Conservation (phyloP, 2,329 filamentous ascomycete species). For the Setomelanomma holmii region DNA sequence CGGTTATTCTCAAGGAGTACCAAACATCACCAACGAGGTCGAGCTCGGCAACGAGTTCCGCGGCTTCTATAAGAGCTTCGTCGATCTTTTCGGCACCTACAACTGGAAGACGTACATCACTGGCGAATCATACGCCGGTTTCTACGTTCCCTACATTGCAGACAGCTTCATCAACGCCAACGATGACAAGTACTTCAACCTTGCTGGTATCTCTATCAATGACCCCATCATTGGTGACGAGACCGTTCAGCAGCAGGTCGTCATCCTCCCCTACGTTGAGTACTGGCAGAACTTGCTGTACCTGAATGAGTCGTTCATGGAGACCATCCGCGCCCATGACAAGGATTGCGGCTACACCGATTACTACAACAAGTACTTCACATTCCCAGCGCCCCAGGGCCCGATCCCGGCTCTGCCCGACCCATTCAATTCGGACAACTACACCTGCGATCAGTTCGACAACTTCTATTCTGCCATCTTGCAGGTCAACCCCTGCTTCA, state of each 20-base stretch:
- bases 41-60: conserved; percentile 57
- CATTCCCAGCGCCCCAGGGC: conserved; percentile 48
- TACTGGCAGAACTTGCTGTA: conserved; percentile 52
- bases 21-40: conserved; percentile 57
- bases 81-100: conserved; percentile 61
- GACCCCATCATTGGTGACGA: conserved; percentile 55
- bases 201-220: conserved; percentile 60
- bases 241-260: conserved; percentile 47
- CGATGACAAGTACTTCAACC: conserved; percentile 58
- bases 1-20: conserved; percentile 52
- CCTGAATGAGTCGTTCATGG: conserved; percentile 53
- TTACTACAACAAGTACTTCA: conserved; percentile 43
- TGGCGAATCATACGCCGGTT: conserved; percentile 64
- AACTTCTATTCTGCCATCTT: conserved; percentile 49
- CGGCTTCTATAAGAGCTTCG: conserved; percentile 63
- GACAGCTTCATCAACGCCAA: conserved; percentile 62
- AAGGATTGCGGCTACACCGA: conserved; percentile 35
- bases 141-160: conserved; percentile 65
- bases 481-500: conserved; percentile 59
- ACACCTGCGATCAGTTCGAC: conserved; percentile 51
- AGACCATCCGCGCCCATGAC: conserved; percentile 41
- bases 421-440: conserved; percentile 25
- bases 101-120: conserved; percentile 63
- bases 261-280: conserved; percentile 46
- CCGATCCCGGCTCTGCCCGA: conserved; percentile 42